Evolutionary conservation across 2,329 filamentous ascomycete genomes (phyloP), one percentile per base, ranked within the genome.

Genomic region (Penicillium brevicompactum): DNA sequence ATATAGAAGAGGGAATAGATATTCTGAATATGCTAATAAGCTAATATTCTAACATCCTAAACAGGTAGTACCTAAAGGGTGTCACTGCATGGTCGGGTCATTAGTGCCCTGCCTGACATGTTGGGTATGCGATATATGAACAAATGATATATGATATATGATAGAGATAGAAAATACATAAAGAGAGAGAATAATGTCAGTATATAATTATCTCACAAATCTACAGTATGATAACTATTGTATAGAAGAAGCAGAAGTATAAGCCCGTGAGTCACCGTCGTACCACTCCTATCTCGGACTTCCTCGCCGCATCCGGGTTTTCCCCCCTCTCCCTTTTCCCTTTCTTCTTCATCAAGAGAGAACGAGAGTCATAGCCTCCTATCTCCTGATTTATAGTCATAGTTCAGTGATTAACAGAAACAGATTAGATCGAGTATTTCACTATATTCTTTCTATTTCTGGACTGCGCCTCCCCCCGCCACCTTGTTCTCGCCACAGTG

Each of bases 401-500:
- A 18, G 18, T 18, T 18, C 18, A 18, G 42, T 24, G 21, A 40
- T 24, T 34, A 31, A 21, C 2, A 24, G 34, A 22, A 22, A 14
- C 21, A 42, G 44, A 52, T 24, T 42, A 43, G 51, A 49, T 21
- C 7, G 38, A 41, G 38, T 41, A 53, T 53, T 53, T 53, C 27
- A 53, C 22, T 53, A 49, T 54, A 54, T 53, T 53, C 51, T 53
- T 38, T 53, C 27, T 53, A 37, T 41, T n/a, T 38, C 38, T 47
- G 49, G 49, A 18, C 45, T 56, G 53, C 49, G 53, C 50, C 43
- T 40, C 50, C 41, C 50, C 41, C 58, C 58, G 58, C 60, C 60
- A 58, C 60, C 59, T 47, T 30, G 46, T 46, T 51, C 50, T 49
- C 43, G 55, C 57, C 63, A 61, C 56, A 62, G 27, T 53, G 56